phyloP scores from a whole-genome alignment of 768 basidiomycete species.

The Pulveroboletus sp. region DNA sequence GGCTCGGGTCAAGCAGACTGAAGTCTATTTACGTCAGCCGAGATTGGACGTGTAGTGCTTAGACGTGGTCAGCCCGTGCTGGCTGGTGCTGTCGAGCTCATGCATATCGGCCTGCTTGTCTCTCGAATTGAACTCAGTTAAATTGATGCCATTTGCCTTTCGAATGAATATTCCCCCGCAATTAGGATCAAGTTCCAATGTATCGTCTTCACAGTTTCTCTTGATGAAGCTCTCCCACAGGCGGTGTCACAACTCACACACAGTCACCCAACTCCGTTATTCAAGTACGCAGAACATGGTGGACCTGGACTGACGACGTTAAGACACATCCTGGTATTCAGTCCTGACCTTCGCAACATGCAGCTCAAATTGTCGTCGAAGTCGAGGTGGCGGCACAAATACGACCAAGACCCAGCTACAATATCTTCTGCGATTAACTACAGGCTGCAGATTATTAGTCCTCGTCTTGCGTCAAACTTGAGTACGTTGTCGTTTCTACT shows the following conservation, averaged over 20 bases:
- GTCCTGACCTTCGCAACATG: slow-evolving; percentile 14
- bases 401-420: slow-evolving; percentile 27
- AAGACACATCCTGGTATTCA: not conserved
- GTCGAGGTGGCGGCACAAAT: slow-evolving; percentile 24
- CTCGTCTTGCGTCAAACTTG: slow-evolving; percentile 27
- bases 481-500: slow-evolving; percentile 10
- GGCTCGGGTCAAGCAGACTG: too few species aligned
- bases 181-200: too few species aligned
- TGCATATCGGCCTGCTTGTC: too few species aligned
- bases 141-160: too few species aligned
- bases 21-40: not conserved
- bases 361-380: slow-evolving; percentile 18
- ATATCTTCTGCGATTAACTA: slow-evolving; percentile 22
- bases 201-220: too few species aligned
- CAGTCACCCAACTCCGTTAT: slow-evolving; percentile 8
- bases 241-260: slow-evolving; percentile 5
- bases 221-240: too few species aligned
- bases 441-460: slow-evolving; percentile 24
- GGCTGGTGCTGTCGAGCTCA: too few species aligned
- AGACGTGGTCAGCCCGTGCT: too few species aligned
- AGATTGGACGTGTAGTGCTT: too few species aligned
- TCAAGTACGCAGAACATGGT: not conserved
- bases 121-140: too few species aligned
- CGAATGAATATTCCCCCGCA: too few species aligned
- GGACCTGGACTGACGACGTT: not conserved